These are phyloP conservation scores for Cladosporium colombiae DNA, from an alignment of 2,329 filamentous ascomycete genomes.

Conservation along the genomic window DNA sequence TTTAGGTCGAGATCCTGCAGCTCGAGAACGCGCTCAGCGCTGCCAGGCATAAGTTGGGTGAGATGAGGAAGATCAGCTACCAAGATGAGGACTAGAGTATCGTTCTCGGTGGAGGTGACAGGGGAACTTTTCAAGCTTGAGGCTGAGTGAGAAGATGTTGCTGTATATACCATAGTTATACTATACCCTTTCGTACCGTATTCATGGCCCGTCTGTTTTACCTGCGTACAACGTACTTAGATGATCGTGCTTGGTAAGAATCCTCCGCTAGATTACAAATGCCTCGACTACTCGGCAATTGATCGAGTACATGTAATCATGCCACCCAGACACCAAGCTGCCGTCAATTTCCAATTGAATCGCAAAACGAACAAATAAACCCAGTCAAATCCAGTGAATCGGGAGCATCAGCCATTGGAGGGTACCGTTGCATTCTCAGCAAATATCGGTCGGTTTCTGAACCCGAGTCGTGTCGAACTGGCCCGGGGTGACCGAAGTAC, in stretches of 20 bases:
- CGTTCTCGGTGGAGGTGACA: not conserved
- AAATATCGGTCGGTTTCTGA: not conserved
- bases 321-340: too few species aligned
- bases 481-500: not conserved
- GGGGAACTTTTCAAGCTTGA: not conserved
- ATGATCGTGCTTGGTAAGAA: too few species aligned
- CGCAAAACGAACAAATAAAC: too few species aligned
- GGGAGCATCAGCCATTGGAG: not conserved
- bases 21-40: constrained; percentile 82
- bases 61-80: constrained; percentile 98
- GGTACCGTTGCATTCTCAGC: too few species aligned
- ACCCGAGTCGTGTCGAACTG: not conserved
- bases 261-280: too few species aligned
- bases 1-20: constrained; percentile 92
- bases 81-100: constrained; percentile 63
- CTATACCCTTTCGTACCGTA: not conserved
- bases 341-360: too few species aligned
- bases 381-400: too few species aligned
- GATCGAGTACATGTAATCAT: too few species aligned
- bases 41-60: constrained; percentile 80
- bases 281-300: too few species aligned
- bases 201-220: not conserved
- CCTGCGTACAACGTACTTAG: too few species aligned
- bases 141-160: not conserved
- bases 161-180: constrained; percentile 4